Conservation (phyloP, 2,329 filamentous ascomycete species). For the Fusarium pininemorale region DNA sequence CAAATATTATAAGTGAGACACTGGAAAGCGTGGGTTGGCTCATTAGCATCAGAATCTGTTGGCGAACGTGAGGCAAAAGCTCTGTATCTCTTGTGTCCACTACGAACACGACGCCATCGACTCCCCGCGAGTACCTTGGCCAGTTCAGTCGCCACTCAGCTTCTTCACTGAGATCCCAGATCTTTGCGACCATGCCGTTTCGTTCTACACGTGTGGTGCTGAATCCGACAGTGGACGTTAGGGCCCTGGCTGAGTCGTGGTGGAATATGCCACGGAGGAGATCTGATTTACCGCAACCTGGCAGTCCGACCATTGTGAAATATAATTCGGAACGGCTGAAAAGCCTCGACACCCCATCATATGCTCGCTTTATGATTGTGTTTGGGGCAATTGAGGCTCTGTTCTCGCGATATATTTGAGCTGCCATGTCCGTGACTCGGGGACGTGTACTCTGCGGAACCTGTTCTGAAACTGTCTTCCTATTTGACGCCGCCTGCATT, state of each 20-base stretch:
- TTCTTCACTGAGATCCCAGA: background rate
- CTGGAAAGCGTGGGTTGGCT: background rate
- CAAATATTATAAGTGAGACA: background rate
- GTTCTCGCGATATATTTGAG: background rate
- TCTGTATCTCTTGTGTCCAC: background rate
- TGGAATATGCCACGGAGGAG: background rate
- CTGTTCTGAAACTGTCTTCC: background rate
- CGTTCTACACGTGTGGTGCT: background rate
- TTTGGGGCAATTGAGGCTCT: fast-evolving
- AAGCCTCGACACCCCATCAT: background rate
- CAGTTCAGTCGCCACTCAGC: background rate
- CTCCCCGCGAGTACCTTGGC: background rate
- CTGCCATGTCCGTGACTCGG: fast-evolving
- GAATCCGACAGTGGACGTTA: background rate
- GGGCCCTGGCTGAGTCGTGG: too few relatives aligned
- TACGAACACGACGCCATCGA: background rate
- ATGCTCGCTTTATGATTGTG: background rate
- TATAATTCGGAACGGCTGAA: background rate
- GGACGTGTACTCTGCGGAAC: too few relatives aligned
- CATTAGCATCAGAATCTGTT: background rate
- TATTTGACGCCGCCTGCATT: background rate
- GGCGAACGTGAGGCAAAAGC: background rate
- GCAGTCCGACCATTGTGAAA: background rate
- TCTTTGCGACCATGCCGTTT: background rate
- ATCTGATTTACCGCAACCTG: background rate